These are phyloP conservation scores for Anthracocystis setariae DNA, from an alignment of 1,284 basidiomycete genomes.

Conservation along the genomic window DNA sequence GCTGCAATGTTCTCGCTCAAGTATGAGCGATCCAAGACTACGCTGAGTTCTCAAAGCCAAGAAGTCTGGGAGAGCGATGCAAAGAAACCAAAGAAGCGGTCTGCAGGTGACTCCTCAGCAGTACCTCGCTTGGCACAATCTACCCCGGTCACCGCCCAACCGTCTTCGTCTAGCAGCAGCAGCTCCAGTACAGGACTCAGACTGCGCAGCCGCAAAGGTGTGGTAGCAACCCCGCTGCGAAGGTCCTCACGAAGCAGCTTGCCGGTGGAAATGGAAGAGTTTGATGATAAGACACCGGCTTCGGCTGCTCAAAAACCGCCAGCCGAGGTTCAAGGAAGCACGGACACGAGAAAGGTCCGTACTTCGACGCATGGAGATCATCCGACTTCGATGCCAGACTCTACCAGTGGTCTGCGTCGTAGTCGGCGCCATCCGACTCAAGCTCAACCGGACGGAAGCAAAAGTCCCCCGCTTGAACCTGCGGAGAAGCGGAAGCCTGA, in stretches of 20 bases:
- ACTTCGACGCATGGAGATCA: not conserved
- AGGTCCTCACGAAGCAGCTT: constrained; percentile 30
- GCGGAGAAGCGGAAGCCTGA: not conserved
- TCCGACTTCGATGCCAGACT: not conserved
- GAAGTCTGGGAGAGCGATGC: constrained; percentile 12
- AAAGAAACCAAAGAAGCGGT: constrained; percentile 8
- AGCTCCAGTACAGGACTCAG: not conserved
- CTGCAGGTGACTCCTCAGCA: not conserved
- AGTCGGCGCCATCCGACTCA: constrained; percentile 14
- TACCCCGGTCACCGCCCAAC: too few relatives aligned
- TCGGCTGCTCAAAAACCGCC: not conserved
- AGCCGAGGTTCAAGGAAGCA: too few relatives aligned
- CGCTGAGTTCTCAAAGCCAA: constrained; percentile 19
- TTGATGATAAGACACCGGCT: constrained; percentile 14
- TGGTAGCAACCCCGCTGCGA: constrained; percentile 9
- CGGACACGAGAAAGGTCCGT: too few relatives aligned
- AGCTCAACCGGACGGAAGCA: constrained; percentile 13
- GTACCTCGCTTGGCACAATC: too few relatives aligned
- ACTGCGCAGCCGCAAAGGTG: constrained; percentile 13
- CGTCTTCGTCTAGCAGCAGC: not conserved
- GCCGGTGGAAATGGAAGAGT: constrained; percentile 38
- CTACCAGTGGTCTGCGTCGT: constrained; percentile 12
- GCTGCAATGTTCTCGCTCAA: constrained; percentile 39
- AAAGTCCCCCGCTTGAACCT: not conserved
- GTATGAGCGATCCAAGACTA: constrained; percentile 38